Base-by-base conservation (phyloP, 1,139 yeast species). In the Geotrichum aggregatum region DNA sequence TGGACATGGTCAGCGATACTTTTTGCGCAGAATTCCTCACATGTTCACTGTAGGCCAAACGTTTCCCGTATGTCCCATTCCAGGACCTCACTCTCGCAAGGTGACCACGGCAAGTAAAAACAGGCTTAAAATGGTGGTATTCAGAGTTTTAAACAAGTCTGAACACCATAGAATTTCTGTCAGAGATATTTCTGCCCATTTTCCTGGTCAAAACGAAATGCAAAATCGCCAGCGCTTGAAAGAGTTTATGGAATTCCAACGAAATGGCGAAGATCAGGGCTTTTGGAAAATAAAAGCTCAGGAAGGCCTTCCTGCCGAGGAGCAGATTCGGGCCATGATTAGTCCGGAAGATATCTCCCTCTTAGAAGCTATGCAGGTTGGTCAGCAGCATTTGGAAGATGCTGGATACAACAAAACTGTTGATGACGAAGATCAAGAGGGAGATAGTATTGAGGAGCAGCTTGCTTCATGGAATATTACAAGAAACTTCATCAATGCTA, bases 151-250 rank as follows among this genome's bases (percentile, higher is more conserved):
- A 70, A 88, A 91, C 67, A 81, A 82, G 59, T 82, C 79, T 49
- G 85, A 86, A 1, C 79, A 82, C 44, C 83, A 87, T 40, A 76
- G 98, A 50, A 77, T 94, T 44, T 76, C 88, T 6, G 96, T 94
- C 2, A 84, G 84, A 59, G 98, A 94, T 61, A 87, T 94, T 21
- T 84, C 96, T 0, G 79, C 80, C 50, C 98, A 92, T 71, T 94
- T 94, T 65, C 98, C 98, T 0, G 98, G 91, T 62, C 98, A 91
- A 67, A 91, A 87, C 64, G 98, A 92, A 66, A 91, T 92, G 91
- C 99, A 94, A 68, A 92, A 89, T 64, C 78, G 98, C 62, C 98
- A 92, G 70, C 76, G 97, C 57, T 76, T 94, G 56, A 94, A 94
- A 68, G 99, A 94, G 69, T 94, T 94, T 61, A 94, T 94, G 99